Conservation (phyloP, 495 filamentous ascomycete species). For the Lasiosphaeria hispida region DNA sequence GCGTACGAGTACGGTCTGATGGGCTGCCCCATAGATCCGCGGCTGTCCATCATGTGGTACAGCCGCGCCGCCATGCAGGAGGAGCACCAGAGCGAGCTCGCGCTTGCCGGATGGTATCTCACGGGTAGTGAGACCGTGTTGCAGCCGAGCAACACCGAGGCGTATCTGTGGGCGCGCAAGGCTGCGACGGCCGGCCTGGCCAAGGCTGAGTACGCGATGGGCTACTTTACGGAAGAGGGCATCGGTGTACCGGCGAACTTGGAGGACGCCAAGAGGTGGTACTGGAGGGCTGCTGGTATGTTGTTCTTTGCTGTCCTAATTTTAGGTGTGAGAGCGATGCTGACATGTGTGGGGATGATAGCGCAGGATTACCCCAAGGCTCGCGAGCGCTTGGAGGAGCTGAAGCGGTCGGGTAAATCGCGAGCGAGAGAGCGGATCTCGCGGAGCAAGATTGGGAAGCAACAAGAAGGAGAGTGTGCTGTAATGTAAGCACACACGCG, state of each 20-base stretch:
- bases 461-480: constrained; percentile 80
- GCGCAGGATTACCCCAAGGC: constrained; percentile 94
- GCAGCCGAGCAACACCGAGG: constrained; percentile 90
- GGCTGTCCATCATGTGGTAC: constrained; percentile 88
- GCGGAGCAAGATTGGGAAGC: constrained; percentile 77
- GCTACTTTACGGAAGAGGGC: constrained; percentile 93
- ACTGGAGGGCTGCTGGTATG: constrained; percentile 96
- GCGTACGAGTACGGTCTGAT: constrained; percentile 88
- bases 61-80: constrained; percentile 86
- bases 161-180: constrained; percentile 95
- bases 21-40: constrained; percentile 76
- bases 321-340: constrained; percentile 3
- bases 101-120: constrained; percentile 93
- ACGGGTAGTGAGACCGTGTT: constrained; percentile 87
- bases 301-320: constrained; percentile 25
- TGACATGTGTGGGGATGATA: constrained; percentile 39
- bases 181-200: constrained; percentile 78
- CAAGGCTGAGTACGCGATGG: constrained; percentile 97
- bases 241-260: constrained; percentile 83
- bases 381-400: constrained; percentile 83
- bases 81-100: constrained; percentile 91
- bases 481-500: constrained; percentile 59
- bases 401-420: constrained; percentile 73
- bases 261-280: constrained; percentile 97
- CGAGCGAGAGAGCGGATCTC: constrained; percentile 75